phyloP scores from a whole-genome alignment of 2,329 filamentous ascomycete species.

The Arthroderma sp. region DNA sequence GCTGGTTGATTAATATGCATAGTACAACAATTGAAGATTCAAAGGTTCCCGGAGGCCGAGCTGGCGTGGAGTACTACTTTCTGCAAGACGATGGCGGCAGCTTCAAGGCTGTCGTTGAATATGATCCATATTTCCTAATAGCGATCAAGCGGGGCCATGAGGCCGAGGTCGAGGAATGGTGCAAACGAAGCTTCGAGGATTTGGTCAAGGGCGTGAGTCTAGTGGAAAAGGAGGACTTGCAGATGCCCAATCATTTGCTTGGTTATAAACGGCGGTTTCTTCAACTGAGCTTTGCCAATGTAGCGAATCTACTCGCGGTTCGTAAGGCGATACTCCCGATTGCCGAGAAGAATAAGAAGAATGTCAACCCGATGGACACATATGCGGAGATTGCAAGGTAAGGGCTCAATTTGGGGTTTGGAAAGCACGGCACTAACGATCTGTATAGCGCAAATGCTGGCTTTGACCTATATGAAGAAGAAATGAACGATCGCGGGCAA shows the following conservation, averaged over 20 bases:
- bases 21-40: conserved; percentile 77
- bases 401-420: neutral
- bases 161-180: conserved; percentile 91
- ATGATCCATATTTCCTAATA: conserved; percentile 91
- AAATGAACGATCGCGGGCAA: conserved; percentile 67
- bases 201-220: conserved; percentile 64
- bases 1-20: conserved; percentile 94
- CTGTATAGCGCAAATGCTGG: conserved; percentile 54
- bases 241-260: conserved; percentile 88
- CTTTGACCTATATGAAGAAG: conserved; percentile 91
- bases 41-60: conserved; percentile 67
- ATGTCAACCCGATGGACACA: conserved; percentile 91
- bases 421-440: neutral
- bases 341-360: conserved; percentile 93
- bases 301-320: conserved; percentile 72
- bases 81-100: conserved; percentile 76
- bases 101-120: conserved; percentile 94
- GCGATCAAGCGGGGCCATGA: conserved; percentile 81
- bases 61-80: conserved; percentile 94
- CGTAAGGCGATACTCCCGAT: conserved; percentile 75
- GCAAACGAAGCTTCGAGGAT: conserved; percentile 64
- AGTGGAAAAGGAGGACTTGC: conserved; percentile 83
- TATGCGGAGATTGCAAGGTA: conserved; percentile 91
- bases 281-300: conserved; percentile 75
- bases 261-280: conserved; percentile 83